A percentile compares a stretch with the other conserved stretches of the same genome.
These are phyloP conservation scores for Suhomyces choctaworum DNA, from an alignment of 1,139 yeast species.

Conservation along the genomic window DNA sequence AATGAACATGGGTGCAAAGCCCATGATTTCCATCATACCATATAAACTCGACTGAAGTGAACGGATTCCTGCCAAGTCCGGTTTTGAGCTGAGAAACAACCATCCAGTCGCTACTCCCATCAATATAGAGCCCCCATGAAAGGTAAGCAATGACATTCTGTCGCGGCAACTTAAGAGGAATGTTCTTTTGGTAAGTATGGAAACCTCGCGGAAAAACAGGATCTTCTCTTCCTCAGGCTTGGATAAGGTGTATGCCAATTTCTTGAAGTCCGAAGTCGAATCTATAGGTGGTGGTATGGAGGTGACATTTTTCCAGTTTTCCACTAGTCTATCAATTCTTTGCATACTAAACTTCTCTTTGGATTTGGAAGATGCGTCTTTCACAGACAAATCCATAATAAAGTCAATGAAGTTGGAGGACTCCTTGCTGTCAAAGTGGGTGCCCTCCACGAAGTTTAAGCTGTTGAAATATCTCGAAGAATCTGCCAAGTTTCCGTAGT, in stretches of 20 bases:
- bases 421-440: slow-evolving; percentile 5
- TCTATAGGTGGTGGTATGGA: slow-evolving; percentile 8
- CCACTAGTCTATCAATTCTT: slow-evolving; percentile 19
- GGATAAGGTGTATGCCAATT: slow-evolving; percentile 14
- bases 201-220: slow-evolving; percentile 21
- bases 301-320: slow-evolving; percentile 17
- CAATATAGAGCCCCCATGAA: slow-evolving; percentile 21
- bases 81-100: slow-evolving; percentile 23
- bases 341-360: slow-evolving; percentile 18
- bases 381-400: slow-evolving; percentile 26
- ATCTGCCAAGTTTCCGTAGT: slow-evolving; percentile 21
- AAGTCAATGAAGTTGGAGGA: slow-evolving; percentile 15
- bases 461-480: slow-evolving; percentile 21
- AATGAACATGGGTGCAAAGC: slow-evolving; percentile 26
- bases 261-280: slow-evolving; percentile 12
- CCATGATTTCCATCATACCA: slow-evolving; percentile 25
- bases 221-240: slow-evolving; percentile 15
- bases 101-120: slow-evolving; percentile 24
- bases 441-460: slow-evolving; percentile 10
- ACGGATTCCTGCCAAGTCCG: slow-evolving; percentile 23
- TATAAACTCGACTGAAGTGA: slow-evolving; percentile 23
- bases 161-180: slow-evolving; percentile 22
- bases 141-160: slow-evolving; percentile 18
- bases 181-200: slow-evolving; percentile 22
- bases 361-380: slow-evolving; percentile 20